These are phyloP conservation scores for Cryptosporidium parvum DNA, from an alignment of 169 alveolate genomes.

Conservation along the genomic window DNA sequence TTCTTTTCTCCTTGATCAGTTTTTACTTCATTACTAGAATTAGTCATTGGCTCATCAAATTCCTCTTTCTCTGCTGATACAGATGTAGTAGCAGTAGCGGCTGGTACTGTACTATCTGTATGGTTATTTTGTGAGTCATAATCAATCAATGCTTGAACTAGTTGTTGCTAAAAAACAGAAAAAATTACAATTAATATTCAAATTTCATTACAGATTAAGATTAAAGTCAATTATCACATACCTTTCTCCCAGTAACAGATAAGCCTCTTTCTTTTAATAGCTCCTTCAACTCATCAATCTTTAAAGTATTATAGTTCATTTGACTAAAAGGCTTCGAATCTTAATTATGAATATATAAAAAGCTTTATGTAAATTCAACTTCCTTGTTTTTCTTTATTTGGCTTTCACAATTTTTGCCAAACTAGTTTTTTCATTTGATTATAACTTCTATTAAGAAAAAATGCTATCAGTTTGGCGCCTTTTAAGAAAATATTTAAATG, in stretches of 20 bases:
- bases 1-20: slow-evolving; percentile 4
- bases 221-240: not conserved
- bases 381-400: not conserved
- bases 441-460: too few relatives aligned
- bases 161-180: slow-evolving; percentile 46
- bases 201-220: not conserved
- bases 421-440: not conserved
- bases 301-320: slow-evolving; percentile 54
- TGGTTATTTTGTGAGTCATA: slow-evolving; percentile 31
- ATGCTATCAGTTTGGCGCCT: not conserved
- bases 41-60: not conserved
- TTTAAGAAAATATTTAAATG: too few relatives aligned
- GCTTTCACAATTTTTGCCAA: not conserved
- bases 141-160: slow-evolving; percentile 47
- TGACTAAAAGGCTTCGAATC: not conserved
- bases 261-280: slow-evolving; percentile 52
- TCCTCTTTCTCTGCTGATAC: not conserved
- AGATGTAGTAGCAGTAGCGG: not conserved
- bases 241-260: slow-evolving; percentile 65
- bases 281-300: slow-evolving; percentile 72
- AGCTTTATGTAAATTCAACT: not conserved
- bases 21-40: not conserved
- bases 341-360: not conserved
- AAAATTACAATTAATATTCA: not conserved
- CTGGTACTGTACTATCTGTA: not conserved